A percentile compares a stretch with the other conserved stretches of the same genome.
phyloP scores from a whole-genome alignment of 2,329 filamentous ascomycete species.

The Penicillium concentricum region DNA sequence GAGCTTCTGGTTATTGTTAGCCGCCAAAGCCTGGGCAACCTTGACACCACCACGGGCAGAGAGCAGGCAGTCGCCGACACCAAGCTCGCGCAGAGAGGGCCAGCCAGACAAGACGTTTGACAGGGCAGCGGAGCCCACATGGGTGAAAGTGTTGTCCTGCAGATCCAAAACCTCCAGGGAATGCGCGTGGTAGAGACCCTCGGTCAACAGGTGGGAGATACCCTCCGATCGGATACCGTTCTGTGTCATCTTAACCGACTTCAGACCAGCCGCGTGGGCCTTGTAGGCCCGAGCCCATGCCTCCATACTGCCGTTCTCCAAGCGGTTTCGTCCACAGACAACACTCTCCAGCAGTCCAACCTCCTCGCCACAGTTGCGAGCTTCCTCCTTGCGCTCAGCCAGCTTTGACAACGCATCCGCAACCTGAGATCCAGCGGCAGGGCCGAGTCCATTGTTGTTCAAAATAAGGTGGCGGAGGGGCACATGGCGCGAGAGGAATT shows the following conservation, averaged over 20 bases:
- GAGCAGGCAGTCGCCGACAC: conserved; percentile 84
- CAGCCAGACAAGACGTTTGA: conserved; percentile 72
- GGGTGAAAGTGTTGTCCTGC: conserved; percentile 96
- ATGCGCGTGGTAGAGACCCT: conserved; percentile 71
- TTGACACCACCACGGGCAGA: conserved; percentile 72
- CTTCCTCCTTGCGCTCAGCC: conserved; percentile 78
- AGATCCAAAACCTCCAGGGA: conserved; percentile 77
- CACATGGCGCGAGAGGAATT: conserved; percentile 83
- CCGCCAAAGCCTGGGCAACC: conserved; percentile 69
- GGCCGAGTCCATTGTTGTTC: conserved; percentile 97
- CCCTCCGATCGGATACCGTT: conserved; percentile 96
- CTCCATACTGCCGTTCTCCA: conserved; percentile 94
- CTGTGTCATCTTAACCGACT: conserved; percentile 93
- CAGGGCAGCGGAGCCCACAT: conserved; percentile 74
- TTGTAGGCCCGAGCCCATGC: conserved; percentile 89
- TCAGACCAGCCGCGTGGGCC: conserved; percentile 73
- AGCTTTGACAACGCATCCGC: conserved; percentile 83
- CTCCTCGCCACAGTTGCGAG: conserved; percentile 59
- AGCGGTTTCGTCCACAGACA: conserved; percentile 90
- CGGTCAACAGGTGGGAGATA: conserved; percentile 74
- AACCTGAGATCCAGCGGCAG: conserved; percentile 82
- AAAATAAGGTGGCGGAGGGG: conserved; percentile 92
- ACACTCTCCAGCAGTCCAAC: conserved; percentile 91
- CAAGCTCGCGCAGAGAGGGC: conserved; percentile 75
- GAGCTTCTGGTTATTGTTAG: conserved; percentile 75